Evolutionary conservation across 2,329 filamentous ascomycete species (phyloP).

Genomic region (Colletotrichum sp.): DNA sequence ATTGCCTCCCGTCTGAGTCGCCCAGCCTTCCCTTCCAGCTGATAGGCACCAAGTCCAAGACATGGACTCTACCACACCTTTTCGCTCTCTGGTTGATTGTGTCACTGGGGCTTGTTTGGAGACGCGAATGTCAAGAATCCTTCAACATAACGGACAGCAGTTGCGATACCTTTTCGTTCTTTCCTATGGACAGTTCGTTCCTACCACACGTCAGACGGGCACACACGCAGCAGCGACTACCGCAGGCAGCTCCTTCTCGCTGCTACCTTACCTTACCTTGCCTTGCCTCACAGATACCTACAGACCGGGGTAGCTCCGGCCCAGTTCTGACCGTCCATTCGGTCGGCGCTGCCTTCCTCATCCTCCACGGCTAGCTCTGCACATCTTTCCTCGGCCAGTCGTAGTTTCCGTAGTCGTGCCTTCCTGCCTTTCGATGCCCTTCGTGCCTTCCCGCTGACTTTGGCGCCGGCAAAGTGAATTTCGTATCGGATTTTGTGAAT

Average conservation of each 20-base stretch:
- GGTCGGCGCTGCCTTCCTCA: neutral
- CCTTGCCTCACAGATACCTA: neutral
- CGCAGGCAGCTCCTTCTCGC: neutral
- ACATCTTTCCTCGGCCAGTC: neutral
- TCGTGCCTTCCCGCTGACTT: neutral
- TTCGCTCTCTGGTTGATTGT: neutral
- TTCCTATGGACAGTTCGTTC: neutral
- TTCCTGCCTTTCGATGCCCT: neutral
- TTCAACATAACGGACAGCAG: neutral
- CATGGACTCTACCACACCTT: neutral
- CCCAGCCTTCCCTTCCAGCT: neutral
- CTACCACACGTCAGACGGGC: neutral
- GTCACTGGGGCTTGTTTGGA: neutral
- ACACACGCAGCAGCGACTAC: neutral
- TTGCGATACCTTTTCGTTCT: neutral
- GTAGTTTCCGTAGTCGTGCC: neutral
- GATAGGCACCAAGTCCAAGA: neutral
- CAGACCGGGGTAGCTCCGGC: constrained; percentile 4
- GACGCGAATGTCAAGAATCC: neutral
- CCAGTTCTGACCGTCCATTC: neutral
- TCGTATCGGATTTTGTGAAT: neutral
- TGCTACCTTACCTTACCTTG: constrained; percentile 2
- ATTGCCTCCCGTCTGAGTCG: neutral
- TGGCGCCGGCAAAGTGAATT: neutral
- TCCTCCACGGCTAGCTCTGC: neutral